A percentile compares a stretch with the other conserved stretches of the same genome.
Conservation (phyloP, 2,329 filamentous ascomycete species). For the Teratosphaeria destructans region DNA sequence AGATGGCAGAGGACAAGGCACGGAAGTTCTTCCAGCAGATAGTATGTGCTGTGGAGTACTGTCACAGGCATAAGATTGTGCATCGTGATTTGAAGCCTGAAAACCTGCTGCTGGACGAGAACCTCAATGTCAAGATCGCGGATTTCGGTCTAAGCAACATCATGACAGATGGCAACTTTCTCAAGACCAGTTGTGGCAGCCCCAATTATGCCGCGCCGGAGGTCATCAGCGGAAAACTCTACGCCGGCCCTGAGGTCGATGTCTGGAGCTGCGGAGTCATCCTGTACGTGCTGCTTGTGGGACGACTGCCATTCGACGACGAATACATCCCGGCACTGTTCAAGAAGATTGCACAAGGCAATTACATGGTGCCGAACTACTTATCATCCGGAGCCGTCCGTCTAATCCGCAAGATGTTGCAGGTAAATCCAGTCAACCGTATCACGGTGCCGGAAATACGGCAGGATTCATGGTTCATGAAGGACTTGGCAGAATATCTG, state of each 20-base stretch:
- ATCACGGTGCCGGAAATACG: slow-evolving; percentile 91
- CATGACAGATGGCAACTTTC: slow-evolving; percentile 98
- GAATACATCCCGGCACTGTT: slow-evolving; percentile 97
- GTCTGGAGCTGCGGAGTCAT: slow-evolving; percentile 82
- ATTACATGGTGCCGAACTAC: slow-evolving; percentile 85
- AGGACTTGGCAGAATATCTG: slow-evolving; percentile 77
- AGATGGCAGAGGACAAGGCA: slow-evolving; percentile 84
- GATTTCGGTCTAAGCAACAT: slow-evolving; percentile 98
- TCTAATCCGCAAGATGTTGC: slow-evolving; percentile 85
- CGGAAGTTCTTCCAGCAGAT: slow-evolving; percentile 98
- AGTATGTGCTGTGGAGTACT: slow-evolving; percentile 97
- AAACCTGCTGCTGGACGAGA: slow-evolving; percentile 87
- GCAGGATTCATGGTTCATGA: slow-evolving; percentile 85
- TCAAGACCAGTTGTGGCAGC: slow-evolving; percentile 96
- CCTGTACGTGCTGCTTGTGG: slow-evolving; percentile 54
- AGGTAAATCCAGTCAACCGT: slow-evolving; percentile 87
- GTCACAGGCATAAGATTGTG: slow-evolving; percentile 96
- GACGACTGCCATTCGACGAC: slow-evolving; percentile 83
- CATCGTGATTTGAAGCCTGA: slow-evolving; percentile 96
- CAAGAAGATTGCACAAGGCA: slow-evolving; percentile 92
- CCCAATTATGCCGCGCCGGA: slow-evolving; percentile 97
- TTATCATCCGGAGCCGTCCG: slow-evolving; percentile 73
- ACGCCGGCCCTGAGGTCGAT: slow-evolving; percentile 93
- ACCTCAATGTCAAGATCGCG: slow-evolving; percentile 97
- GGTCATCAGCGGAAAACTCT: slow-evolving; percentile 94